Conservation (phyloP, 2,329 filamentous ascomycete species). For the Massarina eburnea region DNA sequence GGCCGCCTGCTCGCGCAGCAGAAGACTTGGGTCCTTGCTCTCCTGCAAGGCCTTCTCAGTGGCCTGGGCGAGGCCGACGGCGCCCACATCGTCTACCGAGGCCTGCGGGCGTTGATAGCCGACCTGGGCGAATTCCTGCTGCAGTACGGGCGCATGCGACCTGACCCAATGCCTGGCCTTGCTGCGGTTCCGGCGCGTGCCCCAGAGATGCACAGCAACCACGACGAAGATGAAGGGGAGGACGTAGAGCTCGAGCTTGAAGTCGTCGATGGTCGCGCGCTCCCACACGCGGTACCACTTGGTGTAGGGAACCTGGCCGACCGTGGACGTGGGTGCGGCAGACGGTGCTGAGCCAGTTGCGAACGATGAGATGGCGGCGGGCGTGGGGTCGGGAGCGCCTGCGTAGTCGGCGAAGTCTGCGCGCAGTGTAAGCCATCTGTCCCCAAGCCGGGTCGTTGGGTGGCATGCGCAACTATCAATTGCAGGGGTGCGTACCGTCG, state of each 20-base stretch:
- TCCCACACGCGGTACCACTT: constrained; percentile 98
- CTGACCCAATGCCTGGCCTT: constrained; percentile 81
- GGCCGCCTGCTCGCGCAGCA: constrained; percentile 83
- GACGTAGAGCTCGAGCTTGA: constrained; percentile 83
- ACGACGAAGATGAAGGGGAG: constrained; percentile 73
- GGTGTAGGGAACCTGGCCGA: constrained; percentile 67
- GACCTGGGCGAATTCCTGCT: constrained; percentile 82
- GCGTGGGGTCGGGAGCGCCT: constrained; percentile 68
- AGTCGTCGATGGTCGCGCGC: constrained; percentile 80
- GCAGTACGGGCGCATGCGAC: constrained; percentile 70
- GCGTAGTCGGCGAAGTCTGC: constrained; percentile 95
- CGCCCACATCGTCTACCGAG: constrained; percentile 50
- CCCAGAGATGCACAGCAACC: constrained; percentile 77
- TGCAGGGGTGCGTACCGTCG: constrained; percentile 58
- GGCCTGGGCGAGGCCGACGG: constrained; percentile 41
- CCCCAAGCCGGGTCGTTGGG: constrained; percentile 15
- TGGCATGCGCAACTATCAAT: constrained; percentile 10
- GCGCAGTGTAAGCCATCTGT: constrained; percentile 10
- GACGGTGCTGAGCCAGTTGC: constrained; percentile 35
- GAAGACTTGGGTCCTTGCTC: constrained; percentile 54
- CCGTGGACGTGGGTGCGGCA: constrained; percentile 44
- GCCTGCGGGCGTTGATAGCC: constrained; percentile 64
- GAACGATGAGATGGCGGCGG: constrained; percentile 50
- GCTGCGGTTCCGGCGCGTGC: constrained; percentile 74
- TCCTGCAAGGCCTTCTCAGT: constrained; percentile 44